Evolutionary conservation across 495 filamentous ascomycete species (phyloP), one percentile per base, ranked within the genome.

Genomic region (Podospora bellae-mahoneyi): DNA sequence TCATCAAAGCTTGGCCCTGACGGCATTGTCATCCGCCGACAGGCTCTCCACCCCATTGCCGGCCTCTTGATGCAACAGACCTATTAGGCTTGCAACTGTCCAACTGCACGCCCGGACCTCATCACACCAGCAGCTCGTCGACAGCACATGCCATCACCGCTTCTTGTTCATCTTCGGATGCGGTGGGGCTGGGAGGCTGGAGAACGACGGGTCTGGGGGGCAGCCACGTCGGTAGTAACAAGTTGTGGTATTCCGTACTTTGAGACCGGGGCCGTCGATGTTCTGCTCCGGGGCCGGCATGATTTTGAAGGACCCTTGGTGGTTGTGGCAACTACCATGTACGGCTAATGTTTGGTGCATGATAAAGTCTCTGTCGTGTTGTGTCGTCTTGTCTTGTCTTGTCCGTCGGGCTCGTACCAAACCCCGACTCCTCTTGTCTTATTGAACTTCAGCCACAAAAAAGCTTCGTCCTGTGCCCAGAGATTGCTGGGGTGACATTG

Each of bases 21-120:
- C 63, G 69, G 69, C 53, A 66, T 27, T 64, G 62, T 39, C 48
- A 58, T 61, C 65, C 69, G 55, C 60, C 67, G 64, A 58, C 67
- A 65, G 53, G 44, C 30, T 60, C 26, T 63, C 4, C 55, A 44
- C 20, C 23, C 23, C 57, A 65, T 18, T 69, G 61, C 67, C 66
- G 70, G 61, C 44, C 28, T 54, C 18, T 48, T 53, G 54, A 34
- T 28, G 19, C 23, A 39, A 66, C 34, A 23, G 64, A 58, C n/a
- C 53, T 54, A 48, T 64, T 60, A 60, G 23, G 55, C n/a, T 23
- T 58, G 55, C n/a, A 26, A 58, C n/a, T 19, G 23, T 58, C n/a
- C n/a, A 26, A 59, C 64, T 64, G 58, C 64, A 59, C 23, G 39
- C 53, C 64, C 59, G 58, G 59, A 64, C 34, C 59, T 66, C 48